Evolutionary conservation across 1,284 basidiomycete species (phyloP).

Genomic region (Rugosomyces carneus): DNA sequence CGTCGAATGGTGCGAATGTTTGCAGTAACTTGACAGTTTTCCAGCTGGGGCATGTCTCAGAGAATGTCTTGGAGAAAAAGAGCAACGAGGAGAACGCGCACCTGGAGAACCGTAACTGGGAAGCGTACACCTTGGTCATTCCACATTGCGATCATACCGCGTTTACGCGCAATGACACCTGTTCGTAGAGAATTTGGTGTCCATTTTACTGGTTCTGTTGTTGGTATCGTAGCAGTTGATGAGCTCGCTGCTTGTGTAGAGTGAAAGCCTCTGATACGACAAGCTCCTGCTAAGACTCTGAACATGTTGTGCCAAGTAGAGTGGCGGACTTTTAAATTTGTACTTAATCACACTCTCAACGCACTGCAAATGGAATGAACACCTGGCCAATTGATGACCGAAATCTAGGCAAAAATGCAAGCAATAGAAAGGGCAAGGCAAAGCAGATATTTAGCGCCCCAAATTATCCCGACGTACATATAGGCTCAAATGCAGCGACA

Average conservation of each 20-base stretch:
- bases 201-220: slow-evolving; percentile 53
- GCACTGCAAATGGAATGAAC: slow-evolving; percentile 57
- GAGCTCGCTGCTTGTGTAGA: slow-evolving; percentile 29
- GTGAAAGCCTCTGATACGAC: slow-evolving; percentile 26
- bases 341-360: slow-evolving; percentile 1
- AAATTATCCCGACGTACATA: slow-evolving; percentile 48
- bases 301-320: slow-evolving; percentile 36
- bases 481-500: slow-evolving; percentile 50
- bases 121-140: slow-evolving; percentile 82
- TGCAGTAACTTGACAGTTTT: slow-evolving; percentile 81
- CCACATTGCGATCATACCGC: slow-evolving; percentile 95
- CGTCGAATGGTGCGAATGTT: slow-evolving; percentile 61
- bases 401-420: slow-evolving; percentile 13
- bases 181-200: slow-evolving; percentile 83
- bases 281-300: slow-evolving; percentile 34
- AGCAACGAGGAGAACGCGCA: slow-evolving; percentile 36
- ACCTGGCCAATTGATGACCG: slow-evolving; percentile 53
- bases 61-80: slow-evolving; percentile 1
- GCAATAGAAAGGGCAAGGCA: slow-evolving; percentile 18
- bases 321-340: slow-evolving; percentile 25
- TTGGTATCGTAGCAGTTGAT: slow-evolving; percentile 16
- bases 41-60: slow-evolving; percentile 44
- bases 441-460: slow-evolving; percentile 15
- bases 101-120: slow-evolving; percentile 94
- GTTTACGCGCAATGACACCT: slow-evolving; percentile 92